These are phyloP conservation scores for Backusella tuberculispora DNA, from an alignment of 192 early-diverging fungal species.

Conservation along the genomic window DNA sequence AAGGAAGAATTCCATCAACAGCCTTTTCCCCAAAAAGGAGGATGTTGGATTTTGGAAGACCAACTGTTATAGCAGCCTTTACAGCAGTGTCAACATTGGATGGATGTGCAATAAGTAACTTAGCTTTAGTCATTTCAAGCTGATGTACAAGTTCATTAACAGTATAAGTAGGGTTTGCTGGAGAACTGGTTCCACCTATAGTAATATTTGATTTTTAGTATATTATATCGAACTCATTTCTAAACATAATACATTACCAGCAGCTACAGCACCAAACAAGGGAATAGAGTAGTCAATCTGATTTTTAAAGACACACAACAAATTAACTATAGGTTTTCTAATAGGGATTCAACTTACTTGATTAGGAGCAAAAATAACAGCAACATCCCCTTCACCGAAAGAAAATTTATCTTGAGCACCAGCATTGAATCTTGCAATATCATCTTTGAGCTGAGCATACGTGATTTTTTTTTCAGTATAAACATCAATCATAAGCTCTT, in stretches of 20 bases:
- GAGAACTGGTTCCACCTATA: slow-evolving; percentile 67
- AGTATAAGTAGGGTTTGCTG: slow-evolving; percentile 81
- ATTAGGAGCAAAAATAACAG: slow-evolving; percentile 54
- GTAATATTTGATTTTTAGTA: not conserved
- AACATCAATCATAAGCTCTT: slow-evolving; percentile 57
- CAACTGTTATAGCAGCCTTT: slow-evolving; percentile 40
- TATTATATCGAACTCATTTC: not conserved
- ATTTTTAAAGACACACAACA: not conserved
- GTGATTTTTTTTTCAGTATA: slow-evolving; percentile 47
- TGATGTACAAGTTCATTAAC: slow-evolving; percentile 74
- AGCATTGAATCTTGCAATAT: slow-evolving; percentile 52
- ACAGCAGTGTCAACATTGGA: slow-evolving; percentile 42
- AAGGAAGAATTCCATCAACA: slow-evolving; percentile 25
- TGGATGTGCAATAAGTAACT: slow-evolving; percentile 59
- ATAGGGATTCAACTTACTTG: slow-evolving; percentile 19
- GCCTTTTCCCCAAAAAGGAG: slow-evolving; percentile 42
- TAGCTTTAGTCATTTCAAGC: slow-evolving; percentile 69
- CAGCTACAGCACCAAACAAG: slow-evolving; percentile 39
- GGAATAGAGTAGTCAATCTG: slow-evolving; percentile 41
- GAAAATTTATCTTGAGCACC: slow-evolving; percentile 54
- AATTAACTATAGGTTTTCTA: not conserved
- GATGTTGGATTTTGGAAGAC: slow-evolving; percentile 40
- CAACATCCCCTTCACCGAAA: slow-evolving; percentile 68
- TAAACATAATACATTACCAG: slow-evolving; percentile 29
- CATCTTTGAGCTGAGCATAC: slow-evolving; percentile 47